Evolutionary conservation across 306 rosid genomes (phyloP).

Genomic region (Fragaria nilgerrensis): DNA sequence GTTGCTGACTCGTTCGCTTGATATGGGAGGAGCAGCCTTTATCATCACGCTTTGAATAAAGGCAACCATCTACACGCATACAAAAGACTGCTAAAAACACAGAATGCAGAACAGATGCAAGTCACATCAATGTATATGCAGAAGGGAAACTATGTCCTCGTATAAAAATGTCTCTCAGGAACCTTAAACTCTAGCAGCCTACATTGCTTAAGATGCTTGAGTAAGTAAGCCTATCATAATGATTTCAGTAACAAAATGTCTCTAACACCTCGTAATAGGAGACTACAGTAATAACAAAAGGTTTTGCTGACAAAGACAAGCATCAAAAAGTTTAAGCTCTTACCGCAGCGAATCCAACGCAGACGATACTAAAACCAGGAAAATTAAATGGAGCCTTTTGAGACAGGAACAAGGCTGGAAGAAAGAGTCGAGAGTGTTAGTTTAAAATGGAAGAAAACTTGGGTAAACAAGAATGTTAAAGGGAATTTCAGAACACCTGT

Average conservation of each 20-base stretch:
- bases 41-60: too few species aligned
- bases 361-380: slow-evolving; percentile 89
- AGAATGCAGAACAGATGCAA: too few species aligned
- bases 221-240: background rate
- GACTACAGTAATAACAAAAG: background rate
- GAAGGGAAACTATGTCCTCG: too few species aligned
- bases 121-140: too few species aligned
- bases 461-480: background rate
- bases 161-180: too few species aligned
- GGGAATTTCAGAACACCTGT: slow-evolving; percentile 51
- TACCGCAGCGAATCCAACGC: slow-evolving; percentile 83
- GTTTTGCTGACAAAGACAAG: background rate
- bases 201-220: background rate
- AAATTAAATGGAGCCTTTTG: slow-evolving; percentile 75
- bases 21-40: too few species aligned
- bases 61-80: too few species aligned
- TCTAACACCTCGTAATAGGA: background rate
- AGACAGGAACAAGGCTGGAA: slow-evolving; percentile 83
- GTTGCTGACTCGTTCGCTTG: too few species aligned
- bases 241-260: background rate
- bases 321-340: slow-evolving; percentile 23
- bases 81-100: too few species aligned
- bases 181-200: too few species aligned
- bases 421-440: slow-evolving; percentile 23
- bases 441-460: background rate